A percentile compares a stretch with the other conserved stretches of the same genome.
phyloP scores from a whole-genome alignment of 2,329 filamentous ascomycete species.

The Polytolypa hystricis region DNA sequence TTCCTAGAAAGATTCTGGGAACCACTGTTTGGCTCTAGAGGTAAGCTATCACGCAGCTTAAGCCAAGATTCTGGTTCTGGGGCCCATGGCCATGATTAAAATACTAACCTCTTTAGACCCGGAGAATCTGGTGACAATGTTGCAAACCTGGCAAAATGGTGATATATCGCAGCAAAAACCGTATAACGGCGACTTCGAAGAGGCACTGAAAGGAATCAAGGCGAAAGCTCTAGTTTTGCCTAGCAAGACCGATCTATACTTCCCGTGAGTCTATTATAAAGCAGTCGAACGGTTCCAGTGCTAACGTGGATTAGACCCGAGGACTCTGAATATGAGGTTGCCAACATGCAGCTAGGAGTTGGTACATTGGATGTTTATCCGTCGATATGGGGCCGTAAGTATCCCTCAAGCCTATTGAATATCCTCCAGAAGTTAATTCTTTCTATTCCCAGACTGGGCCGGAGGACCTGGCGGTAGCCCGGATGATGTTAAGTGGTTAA shows the following conservation, averaged over 20 bases:
- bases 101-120: conserved; percentile 40
- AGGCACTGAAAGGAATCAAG: conserved; percentile 58
- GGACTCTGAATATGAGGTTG: conserved; percentile 64
- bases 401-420: neutral
- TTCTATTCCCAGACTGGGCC: conserved; percentile 40
- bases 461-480: conserved; percentile 60
- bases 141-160: conserved; percentile 67
- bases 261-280: conserved; percentile 44
- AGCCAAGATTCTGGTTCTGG: too few relatives aligned
- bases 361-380: conserved; percentile 45
- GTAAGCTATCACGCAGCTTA: conserved; percentile 21
- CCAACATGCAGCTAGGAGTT: conserved; percentile 48
- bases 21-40: conserved; percentile 58
- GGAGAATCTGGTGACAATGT: conserved; percentile 63
- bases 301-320: conserved; percentile 45
- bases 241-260: conserved; percentile 65
- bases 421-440: conserved; percentile 5
- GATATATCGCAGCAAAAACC: conserved; percentile 59
- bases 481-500: conserved; percentile 62
- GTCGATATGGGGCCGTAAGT: conserved; percentile 54
- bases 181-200: conserved; percentile 55
- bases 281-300: neutral
- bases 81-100: too few relatives aligned
- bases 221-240: conserved; percentile 63
- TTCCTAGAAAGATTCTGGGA: conserved; percentile 72